Base-by-base conservation (phyloP, 768 basidiomycete genomes). In the Lentinula guzmanii region DNA sequence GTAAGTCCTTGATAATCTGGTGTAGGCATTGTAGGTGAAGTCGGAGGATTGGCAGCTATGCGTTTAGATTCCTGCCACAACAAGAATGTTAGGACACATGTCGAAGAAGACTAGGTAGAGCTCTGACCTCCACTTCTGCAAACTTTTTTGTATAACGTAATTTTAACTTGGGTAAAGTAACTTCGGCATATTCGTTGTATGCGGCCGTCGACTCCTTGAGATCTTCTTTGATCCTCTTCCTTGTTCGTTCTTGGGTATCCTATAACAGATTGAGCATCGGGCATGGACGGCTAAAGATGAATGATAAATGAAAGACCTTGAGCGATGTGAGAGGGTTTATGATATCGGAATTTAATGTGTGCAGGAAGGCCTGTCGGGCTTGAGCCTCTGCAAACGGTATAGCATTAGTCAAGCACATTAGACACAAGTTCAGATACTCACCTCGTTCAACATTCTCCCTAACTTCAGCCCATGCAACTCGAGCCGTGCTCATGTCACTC, bases 161-260 rank as follows among this genome's bases (percentile, higher is more conserved):
- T 76, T 93, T 95, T 57, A 95, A 74, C 67, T 86, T 89, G 1
- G 94, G 94, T 8, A 95, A 77, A n/a, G 81, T 77, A 59, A 79
- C 85, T 69, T 93, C 91, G 10, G 87, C 86, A 69, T 86, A 94
- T 35, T 96, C 94, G 35, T 82, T 82, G 71, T 96, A 94, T 37
- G 89, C 84, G 58, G 73, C 65, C n/a, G 78, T 77, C 0, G 93
- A 91, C 8, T 86, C 85, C 71, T 93, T 94, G 60, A 95, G 73
- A 70, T 95, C 94, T 68, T 96, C 94, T 70, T 90, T 93, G 71
- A 97, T 89, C 31, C 92, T 86, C 70, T 92, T 91, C 52, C 91
- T 82, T n/a, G 93, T 95, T 41, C 95, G 84, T 58, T 93, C 91
- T 76, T 96, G 94, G 10, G 88, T 89, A 66, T 95, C 93, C 92